phyloP scores from a whole-genome alignment of 2,329 filamentous ascomycete species.

The Xylariaceae sp. region DNA sequence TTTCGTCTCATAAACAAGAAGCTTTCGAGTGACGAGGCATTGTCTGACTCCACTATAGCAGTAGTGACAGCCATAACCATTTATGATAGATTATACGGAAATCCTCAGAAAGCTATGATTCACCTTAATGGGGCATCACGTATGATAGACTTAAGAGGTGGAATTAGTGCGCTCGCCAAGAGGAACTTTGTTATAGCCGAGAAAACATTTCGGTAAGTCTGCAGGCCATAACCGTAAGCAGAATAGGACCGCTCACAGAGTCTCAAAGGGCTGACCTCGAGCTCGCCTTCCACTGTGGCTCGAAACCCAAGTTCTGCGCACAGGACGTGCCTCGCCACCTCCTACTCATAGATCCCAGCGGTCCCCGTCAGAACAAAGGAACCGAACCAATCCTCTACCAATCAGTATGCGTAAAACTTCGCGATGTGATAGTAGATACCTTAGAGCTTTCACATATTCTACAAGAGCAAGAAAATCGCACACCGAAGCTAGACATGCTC shows the following conservation, averaged over 20 bases:
- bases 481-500: constrained; percentile 12
- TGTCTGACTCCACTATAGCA: constrained; percentile 37
- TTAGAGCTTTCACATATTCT: constrained; percentile 13
- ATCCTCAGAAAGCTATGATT: constrained; percentile 18
- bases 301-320: constrained; percentile 16
- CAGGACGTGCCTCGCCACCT: constrained; percentile 14
- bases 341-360: neutral
- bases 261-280: constrained; percentile 20
- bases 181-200: constrained; percentile 19
- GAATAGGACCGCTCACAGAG: neutral
- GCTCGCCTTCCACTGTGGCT: constrained; percentile 18
- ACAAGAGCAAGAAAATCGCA: constrained; percentile 1
- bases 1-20: constrained; percentile 32
- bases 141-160: constrained; percentile 19
- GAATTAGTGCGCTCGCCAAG: constrained; percentile 15
- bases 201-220: constrained; percentile 21
- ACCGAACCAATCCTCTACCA: constrained; percentile 5
- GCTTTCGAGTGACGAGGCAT: constrained; percentile 30
- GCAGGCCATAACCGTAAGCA: neutral
- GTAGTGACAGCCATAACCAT: constrained; percentile 37
- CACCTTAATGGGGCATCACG: constrained; percentile 16
- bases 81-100: constrained; percentile 32
- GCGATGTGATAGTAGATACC: constrained; percentile 12
- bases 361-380: neutral
- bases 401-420: constrained; percentile 15